Base-by-base conservation (phyloP, 1,139 yeast genomes). In the Sugiyamaella castrensis region DNA sequence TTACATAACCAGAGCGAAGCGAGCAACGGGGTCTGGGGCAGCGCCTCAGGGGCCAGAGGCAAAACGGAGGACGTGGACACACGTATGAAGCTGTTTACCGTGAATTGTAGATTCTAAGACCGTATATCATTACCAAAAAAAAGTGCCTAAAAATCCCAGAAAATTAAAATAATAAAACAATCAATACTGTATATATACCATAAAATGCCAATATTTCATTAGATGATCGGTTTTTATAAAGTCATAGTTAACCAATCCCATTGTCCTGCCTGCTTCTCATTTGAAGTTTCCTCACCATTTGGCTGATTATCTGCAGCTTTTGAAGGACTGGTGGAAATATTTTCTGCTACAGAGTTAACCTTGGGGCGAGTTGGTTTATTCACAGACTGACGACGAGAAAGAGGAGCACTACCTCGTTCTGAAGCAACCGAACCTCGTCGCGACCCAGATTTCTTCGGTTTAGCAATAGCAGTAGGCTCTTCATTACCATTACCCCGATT, bases 161-260 rank as follows among this genome's bases (percentile, higher is more conserved):
- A 31, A 31, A 31, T n/a, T 4, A 13, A 13, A n/a, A 31, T n/a
- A 31, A n/a, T n/a, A 31, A 31, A 31, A 13, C 6, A 31, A 31
- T 31, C 12, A 31, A 31, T n/a, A 31, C 6, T n/a, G 6, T 19
- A 19, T 19, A 19, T 19, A 19, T 19, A 19, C 24, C 24, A 19
- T 19, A 19, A n/a, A 19, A 19, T 19, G 24, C 24, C 24, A 19
- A 19, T 19, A 19, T 19, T 19, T 19, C 24, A 19, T 19, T 19
- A 19, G 24, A 19, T 19, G 24, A 19, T 5, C 24, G 24, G 24
- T 19, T 19, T 19, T 56, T 54, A 65, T 39, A 65, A 51, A 5
- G 67, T 61, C 68, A 65, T 65, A 11, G 68, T 63, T 37, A 65
- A 45, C 69, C 69, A 65, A 36, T 65, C 69, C 69, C 69, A 65